Evolutionary conservation across 371 early-diverging fungal species (phyloP), one percentile per base, ranked within the genome.

Genomic region (Umbelopsis sp.): DNA sequence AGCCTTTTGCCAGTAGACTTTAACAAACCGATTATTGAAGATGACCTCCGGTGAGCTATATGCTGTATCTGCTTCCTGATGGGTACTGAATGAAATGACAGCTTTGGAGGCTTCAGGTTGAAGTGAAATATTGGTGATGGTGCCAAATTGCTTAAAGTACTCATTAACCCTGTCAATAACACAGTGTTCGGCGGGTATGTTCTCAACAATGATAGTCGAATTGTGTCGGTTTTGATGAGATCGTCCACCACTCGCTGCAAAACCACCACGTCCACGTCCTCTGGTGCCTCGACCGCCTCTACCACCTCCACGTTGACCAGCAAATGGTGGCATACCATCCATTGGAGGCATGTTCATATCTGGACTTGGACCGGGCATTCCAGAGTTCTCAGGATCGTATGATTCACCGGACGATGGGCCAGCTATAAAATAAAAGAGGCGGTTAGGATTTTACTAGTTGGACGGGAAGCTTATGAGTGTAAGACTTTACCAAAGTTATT

Each of bases 21-120:
- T 93, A 50, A 96, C 93, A 74, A 96, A 96, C 18, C 96, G 89
- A 76, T 96, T 95, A 45, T 85, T 91, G 74, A 95, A 96, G 35
- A 94, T 89, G n/a, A 90, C 85, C 35, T 93, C 93, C 6, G 95
- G 94, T 14, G 88, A 90, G 46, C 78, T 80, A 67, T 92, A 88
- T 1, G 94, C 94, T 11, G 85, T 86, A 22, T 76, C 80, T 12
- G 95, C 96, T 73, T 93, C 94, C 8, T 79, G 76, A 44, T 79
- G 77, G 0, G 75, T 73, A 63, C 82, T 74, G 69, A 88, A 94
- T 69, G 90, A 87, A 50, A 94, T 75, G n/a, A 89, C 69, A 0
- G 94, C 93, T 45, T 84, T 80, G 22, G 79, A 80, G 18, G 66
- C 64, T 20, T 74, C 69, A 22, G 82, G 84, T 32, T 88, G 81